Percentiles rank a stretch among this genome's conserved stretches.
Conservation (phyloP, 176 grass and related monocot species). For the Chrysopogon serrulatus region DNA sequence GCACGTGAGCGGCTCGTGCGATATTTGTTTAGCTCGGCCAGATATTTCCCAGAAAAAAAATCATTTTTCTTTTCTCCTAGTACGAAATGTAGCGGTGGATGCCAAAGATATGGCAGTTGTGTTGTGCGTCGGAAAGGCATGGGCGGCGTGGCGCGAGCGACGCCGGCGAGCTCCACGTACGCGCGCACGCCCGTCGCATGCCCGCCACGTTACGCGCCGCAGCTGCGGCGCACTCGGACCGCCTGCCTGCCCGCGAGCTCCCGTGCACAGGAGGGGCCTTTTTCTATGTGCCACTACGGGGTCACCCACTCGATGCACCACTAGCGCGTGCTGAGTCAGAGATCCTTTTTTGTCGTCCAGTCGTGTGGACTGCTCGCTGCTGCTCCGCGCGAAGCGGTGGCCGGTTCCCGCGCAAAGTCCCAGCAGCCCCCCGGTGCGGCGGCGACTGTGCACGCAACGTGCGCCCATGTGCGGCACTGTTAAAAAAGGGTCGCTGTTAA, state of each 20-base stretch:
- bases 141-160: not conserved
- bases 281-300: no score
- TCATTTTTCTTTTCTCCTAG: not conserved
- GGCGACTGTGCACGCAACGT: not conserved
- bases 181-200: not conserved
- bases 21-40: not conserved
- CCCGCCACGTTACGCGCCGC: slow-evolving; percentile 19
- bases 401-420: not conserved
- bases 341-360: not conserved
- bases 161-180: not conserved
- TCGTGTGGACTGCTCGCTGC: not conserved
- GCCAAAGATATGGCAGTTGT: not conserved
- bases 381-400: not conserved
- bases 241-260: not conserved
- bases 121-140: not conserved
- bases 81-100: not conserved
- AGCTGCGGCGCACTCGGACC: not conserved
- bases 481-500: not conserved
- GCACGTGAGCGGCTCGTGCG: slow-evolving; percentile 28
- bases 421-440: not conserved
- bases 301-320: not conserved
- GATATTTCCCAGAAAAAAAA: not conserved
- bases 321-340: not conserved
- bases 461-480: not conserved
- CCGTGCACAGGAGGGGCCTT: not conserved